A percentile compares a stretch with the other conserved stretches of the same genome.
These are phyloP conservation scores for Dothideomycetidae sp. DNA, from an alignment of 2,329 filamentous ascomycete species.

Conservation along the genomic window DNA sequence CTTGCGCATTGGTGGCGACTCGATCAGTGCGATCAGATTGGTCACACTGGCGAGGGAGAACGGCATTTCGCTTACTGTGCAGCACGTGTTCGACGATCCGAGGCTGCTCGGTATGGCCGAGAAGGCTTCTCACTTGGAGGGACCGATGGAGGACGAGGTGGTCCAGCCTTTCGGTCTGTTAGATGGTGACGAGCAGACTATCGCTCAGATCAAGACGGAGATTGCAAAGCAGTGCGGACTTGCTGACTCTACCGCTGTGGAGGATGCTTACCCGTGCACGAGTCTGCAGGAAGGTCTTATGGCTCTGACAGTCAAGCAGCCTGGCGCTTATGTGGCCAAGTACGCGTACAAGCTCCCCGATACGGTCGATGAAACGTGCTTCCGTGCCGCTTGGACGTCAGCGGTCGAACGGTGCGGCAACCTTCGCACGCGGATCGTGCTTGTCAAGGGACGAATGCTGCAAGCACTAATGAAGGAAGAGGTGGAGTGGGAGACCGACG, in stretches of 20 bases:
- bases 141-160: background rate
- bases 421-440: slow-evolving; percentile 40
- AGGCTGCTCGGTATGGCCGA: slow-evolving; percentile 39
- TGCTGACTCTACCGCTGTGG: slow-evolving; percentile 24
- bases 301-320: slow-evolving; percentile 40
- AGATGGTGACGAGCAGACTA: slow-evolving; percentile 29
- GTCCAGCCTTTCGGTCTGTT: slow-evolving; percentile 22
- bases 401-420: slow-evolving; percentile 39
- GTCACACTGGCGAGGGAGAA: slow-evolving; percentile 39
- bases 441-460: slow-evolving; percentile 11
- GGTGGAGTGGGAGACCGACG: slow-evolving; percentile 19
- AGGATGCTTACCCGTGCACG: slow-evolving; percentile 16
- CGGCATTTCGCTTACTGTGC: slow-evolving; percentile 38
- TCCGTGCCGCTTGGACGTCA: slow-evolving; percentile 38
- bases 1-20: slow-evolving; percentile 47
- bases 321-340: slow-evolving; percentile 49
- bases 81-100: slow-evolving; percentile 37
- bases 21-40: slow-evolving; percentile 46
- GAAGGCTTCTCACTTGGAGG: background rate
- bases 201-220: slow-evolving; percentile 14
- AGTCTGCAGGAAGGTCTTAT: slow-evolving; percentile 26
- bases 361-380: slow-evolving; percentile 33
- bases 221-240: slow-evolving; percentile 38
- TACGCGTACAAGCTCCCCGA: slow-evolving; percentile 49
- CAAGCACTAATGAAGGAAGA: slow-evolving; percentile 17